These are phyloP conservation scores for Penicillium nucicola DNA, from an alignment of 495 filamentous ascomycete species.

Conservation along the genomic window DNA sequence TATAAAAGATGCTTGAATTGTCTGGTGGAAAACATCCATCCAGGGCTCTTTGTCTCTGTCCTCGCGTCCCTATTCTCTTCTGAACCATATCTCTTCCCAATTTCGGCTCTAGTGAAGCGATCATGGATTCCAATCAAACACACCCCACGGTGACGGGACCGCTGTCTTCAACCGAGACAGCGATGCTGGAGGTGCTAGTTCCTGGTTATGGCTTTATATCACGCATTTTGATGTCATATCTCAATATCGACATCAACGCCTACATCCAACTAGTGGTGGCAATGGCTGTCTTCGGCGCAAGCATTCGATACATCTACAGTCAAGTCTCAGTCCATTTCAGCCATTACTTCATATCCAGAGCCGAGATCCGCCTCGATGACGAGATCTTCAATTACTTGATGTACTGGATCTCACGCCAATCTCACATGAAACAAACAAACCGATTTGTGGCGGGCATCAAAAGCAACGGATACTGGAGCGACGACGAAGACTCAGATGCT, in stretches of 20 bases:
- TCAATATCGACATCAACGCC: conserved; percentile 68
- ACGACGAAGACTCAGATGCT: conserved; percentile 32
- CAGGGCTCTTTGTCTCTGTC: neutral
- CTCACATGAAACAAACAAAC: conserved; percentile 52
- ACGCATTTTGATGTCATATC: conserved; percentile 52
- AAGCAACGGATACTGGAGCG: conserved; percentile 45
- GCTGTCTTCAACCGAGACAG: conserved; percentile 24
- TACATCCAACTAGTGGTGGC: conserved; percentile 63
- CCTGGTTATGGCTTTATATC: conserved; percentile 70
- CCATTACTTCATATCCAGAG: conserved; percentile 46
- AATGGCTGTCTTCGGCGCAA: conserved; percentile 45
- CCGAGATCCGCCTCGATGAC: conserved; percentile 64
- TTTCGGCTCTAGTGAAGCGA: neutral
- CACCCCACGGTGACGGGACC: conserved; percentile 17
- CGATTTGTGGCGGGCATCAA: conserved; percentile 62
- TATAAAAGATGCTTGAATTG: neutral
- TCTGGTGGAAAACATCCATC: neutral
- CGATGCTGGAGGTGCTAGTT: conserved; percentile 70
- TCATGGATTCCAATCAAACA: conserved; percentile 24
- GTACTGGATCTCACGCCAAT: conserved; percentile 64
- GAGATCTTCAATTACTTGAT: conserved; percentile 69
- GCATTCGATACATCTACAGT: conserved; percentile 46
- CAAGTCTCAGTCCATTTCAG: conserved; percentile 35
- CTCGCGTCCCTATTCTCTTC: neutral
- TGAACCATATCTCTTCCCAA: neutral